These are phyloP conservation scores for Dimocarpus longan DNA, from an alignment of 345 rosid species.

Conservation along the genomic window DNA sequence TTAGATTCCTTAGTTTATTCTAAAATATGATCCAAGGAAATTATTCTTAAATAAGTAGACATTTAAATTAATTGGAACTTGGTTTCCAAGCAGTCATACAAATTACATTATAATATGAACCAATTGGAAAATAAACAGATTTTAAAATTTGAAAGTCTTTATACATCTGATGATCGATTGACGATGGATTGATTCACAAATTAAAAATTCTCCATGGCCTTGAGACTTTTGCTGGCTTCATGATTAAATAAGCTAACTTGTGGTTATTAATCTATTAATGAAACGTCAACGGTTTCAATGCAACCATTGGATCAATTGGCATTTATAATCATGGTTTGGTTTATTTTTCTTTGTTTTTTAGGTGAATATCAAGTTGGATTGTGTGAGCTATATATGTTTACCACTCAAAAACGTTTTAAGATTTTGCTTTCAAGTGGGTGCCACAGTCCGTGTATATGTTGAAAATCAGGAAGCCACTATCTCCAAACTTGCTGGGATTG, in stretches of 20 bases:
- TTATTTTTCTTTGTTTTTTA: background rate
- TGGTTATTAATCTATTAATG: background rate
- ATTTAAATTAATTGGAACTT: background rate
- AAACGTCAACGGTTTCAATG: conserved; percentile 15
- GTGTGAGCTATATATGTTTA: too few species aligned
- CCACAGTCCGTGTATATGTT: too few species aligned
- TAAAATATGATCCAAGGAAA: background rate
- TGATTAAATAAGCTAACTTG: background rate
- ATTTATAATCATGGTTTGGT: background rate
- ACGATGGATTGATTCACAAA: background rate
- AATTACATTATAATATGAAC: background rate
- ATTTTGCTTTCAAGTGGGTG: too few species aligned
- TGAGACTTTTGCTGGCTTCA: conserved; percentile 1
- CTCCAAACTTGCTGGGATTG: too few species aligned
- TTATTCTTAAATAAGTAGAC: background rate
- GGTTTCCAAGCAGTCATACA: conserved; percentile 4
- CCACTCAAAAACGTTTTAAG: too few species aligned
- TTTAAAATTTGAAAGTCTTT: background rate
- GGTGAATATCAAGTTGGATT: background rate
- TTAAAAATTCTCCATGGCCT: background rate
- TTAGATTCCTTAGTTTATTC: background rate
- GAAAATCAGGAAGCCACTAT: too few species aligned
- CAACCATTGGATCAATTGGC: background rate
- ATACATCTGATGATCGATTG: background rate
- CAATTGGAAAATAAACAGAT: background rate